These are phyloP conservation scores for Penicillium frequentans DNA, from an alignment of 2,329 filamentous ascomycete genomes.

Conservation along the genomic window DNA sequence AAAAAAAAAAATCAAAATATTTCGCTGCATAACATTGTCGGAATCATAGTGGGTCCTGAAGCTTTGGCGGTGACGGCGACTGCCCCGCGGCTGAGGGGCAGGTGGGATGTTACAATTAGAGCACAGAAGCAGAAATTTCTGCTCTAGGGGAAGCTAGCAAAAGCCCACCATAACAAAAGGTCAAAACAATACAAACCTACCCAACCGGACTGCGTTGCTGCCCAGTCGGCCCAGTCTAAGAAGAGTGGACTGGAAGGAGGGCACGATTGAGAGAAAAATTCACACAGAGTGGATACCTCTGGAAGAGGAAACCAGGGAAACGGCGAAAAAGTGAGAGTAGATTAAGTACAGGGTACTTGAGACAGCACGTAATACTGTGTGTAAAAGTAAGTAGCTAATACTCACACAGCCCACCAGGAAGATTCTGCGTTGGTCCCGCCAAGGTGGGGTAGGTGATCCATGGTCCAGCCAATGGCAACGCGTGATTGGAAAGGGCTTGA, in stretches of 20 bases:
- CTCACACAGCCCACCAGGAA: conserved; percentile 25
- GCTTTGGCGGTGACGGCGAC: conserved; percentile 20
- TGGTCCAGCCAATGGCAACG: conserved; percentile 30
- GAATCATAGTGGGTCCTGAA: conserved; percentile 2
- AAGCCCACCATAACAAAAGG: conserved; percentile 4
- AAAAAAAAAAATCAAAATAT: conserved; percentile 2
- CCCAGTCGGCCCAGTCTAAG: conserved; percentile 29
- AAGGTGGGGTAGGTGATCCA: conserved; percentile 22
- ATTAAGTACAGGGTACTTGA: background rate
- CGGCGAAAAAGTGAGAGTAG: conserved; percentile 4
- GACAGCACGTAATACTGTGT: background rate
- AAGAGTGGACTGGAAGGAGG: conserved; percentile 18
- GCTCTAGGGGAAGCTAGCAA: background rate
- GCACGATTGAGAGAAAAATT: conserved; percentile 22
- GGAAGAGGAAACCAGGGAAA: conserved; percentile 31
- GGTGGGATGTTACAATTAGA: background rate
- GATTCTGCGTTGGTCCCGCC: conserved; percentile 32
- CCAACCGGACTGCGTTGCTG: conserved; percentile 35
- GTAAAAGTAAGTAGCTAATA: conserved; percentile 4
- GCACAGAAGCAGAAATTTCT: background rate
- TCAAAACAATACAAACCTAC: conserved; percentile 14
- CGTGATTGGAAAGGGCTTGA: conserved; percentile 31
- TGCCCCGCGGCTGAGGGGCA: conserved; percentile 8
- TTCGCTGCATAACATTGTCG: conserved; percentile 11
- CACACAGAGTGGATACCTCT: conserved; percentile 23